A percentile compares a stretch with the other conserved stretches of the same genome.
phyloP scores from a whole-genome alignment of 139 green algal species.

The Dunaliella primolecta region DNA sequence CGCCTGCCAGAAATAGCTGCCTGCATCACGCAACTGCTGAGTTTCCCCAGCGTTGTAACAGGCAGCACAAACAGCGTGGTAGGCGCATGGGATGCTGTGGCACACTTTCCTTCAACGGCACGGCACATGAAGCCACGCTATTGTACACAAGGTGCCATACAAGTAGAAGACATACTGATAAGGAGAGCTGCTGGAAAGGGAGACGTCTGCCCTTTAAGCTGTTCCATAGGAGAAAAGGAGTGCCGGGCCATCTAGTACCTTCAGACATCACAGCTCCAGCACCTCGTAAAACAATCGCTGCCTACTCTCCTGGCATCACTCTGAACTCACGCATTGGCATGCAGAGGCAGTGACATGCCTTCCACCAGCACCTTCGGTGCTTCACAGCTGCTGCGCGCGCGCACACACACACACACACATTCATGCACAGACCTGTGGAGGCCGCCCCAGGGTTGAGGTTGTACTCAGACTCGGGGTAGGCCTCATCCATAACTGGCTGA shows the following conservation, averaged over 20 bases:
- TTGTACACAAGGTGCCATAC: conserved; percentile 21
- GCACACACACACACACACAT: too few species aligned
- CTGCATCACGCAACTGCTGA: conserved; percentile 17
- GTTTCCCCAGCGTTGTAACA: conserved; percentile 31
- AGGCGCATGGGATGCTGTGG: too few species aligned
- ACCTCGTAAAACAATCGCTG: too few species aligned
- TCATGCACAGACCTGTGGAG: conserved; percentile 36
- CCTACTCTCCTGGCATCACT: too few species aligned
- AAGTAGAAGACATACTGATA: conserved; percentile 32
- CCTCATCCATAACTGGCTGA: conserved; percentile 57
- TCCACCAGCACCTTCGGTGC: too few species aligned
- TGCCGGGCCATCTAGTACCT: too few species aligned
- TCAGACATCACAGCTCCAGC: too few species aligned
- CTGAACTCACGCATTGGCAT: too few species aligned
- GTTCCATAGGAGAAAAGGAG: too few species aligned
- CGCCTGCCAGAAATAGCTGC: conserved; percentile 39
- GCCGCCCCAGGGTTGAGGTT: conserved; percentile 48
- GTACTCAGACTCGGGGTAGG: conserved; percentile 71
- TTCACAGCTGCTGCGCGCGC: too few species aligned
- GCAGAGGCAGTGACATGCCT: too few species aligned
- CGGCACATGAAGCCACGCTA: conserved; percentile 14
- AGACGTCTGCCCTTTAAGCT: neutral
- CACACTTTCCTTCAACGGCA: conserved; percentile 33
- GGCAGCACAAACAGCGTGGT: too few species aligned
- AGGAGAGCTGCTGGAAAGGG: conserved; percentile 1